phyloP scores from a whole-genome alignment of 495 filamentous ascomycete species.

The Hapsidospora chrysogenum region DNA sequence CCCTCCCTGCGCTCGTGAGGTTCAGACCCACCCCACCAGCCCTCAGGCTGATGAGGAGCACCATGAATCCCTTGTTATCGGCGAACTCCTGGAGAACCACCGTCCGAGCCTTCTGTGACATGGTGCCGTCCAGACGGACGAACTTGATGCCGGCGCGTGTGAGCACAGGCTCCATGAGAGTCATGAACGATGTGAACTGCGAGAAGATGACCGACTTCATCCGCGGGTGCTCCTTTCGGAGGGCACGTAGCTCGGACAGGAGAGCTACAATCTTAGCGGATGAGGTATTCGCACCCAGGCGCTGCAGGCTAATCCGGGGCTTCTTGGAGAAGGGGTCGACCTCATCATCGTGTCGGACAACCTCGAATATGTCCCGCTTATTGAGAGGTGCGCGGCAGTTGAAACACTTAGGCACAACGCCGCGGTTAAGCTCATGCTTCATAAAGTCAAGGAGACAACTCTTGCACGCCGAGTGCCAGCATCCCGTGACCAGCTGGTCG shows the following conservation, averaged over 20 bases:
- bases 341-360: slow-evolving; percentile 41
- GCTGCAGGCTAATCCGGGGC: slow-evolving; percentile 62
- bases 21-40: slow-evolving; percentile 93
- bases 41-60: slow-evolving; percentile 70
- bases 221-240: slow-evolving; percentile 39
- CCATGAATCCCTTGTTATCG: slow-evolving; percentile 27
- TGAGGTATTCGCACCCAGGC: slow-evolving; percentile 52
- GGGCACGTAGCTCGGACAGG: slow-evolving; percentile 49
- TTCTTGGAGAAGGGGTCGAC: slow-evolving; percentile 18
- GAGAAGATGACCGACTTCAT: slow-evolving; percentile 91
- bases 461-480: slow-evolving; percentile 95
- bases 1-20: slow-evolving; percentile 68
- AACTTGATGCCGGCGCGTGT: slow-evolving; percentile 51
- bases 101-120: slow-evolving; percentile 70
- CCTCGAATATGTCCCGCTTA: slow-evolving; percentile 74
- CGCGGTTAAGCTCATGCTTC: slow-evolving; percentile 61
- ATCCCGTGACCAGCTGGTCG: slow-evolving; percentile 82
- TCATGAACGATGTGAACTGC: slow-evolving; percentile 93
- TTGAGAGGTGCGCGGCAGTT: slow-evolving; percentile 76
- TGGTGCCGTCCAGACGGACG: slow-evolving; percentile 80
- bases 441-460: slow-evolving; percentile 79
- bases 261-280: slow-evolving; percentile 79
- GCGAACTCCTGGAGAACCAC: slow-evolving; percentile 58
- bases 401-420: slow-evolving; percentile 64
- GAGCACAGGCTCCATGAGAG: slow-evolving; percentile 72